Percentiles rank a stretch among this genome's conserved stretches.
Conservation (phyloP, 345 rosid genomes). For the Lumnitzera racemosa region DNA sequence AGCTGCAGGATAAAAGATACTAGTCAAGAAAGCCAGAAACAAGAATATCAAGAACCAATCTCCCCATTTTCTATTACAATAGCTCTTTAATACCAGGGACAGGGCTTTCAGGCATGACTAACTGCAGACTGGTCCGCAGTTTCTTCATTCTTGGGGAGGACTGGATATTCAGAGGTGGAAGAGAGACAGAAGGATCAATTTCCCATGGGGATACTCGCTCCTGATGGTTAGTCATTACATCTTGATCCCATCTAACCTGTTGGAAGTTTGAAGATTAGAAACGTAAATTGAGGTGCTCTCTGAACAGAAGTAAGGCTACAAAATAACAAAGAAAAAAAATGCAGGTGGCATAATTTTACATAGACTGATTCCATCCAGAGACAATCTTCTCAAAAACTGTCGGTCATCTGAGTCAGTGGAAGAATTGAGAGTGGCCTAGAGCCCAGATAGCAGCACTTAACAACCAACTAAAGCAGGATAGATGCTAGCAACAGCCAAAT, state of each 20-base stretch:
- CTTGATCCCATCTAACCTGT: slow-evolving; percentile 90
- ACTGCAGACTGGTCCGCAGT: slow-evolving; percentile 54
- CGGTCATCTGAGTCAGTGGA: too few species aligned
- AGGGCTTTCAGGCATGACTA: slow-evolving; percentile 42
- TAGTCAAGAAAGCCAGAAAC: background rate
- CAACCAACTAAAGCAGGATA: too few species aligned
- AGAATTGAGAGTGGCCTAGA: too few species aligned
- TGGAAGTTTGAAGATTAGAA: slow-evolving; percentile 3
- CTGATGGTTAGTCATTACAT: slow-evolving; percentile 41
- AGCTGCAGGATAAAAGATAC: slow-evolving; percentile 14
- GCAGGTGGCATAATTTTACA: too few species aligned
- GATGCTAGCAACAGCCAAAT: too few species aligned
- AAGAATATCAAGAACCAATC: background rate
- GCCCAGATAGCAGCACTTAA: too few species aligned
- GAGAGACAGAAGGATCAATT: slow-evolving; percentile 70
- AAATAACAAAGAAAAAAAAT: too few species aligned
- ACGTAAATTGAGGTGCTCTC: too few species aligned
- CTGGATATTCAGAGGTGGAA: slow-evolving; percentile 61
- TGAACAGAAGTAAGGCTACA: too few species aligned
- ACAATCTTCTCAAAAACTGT: too few species aligned
- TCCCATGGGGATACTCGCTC: slow-evolving; percentile 92
- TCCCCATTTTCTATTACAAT: background rate
- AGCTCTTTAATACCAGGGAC: slow-evolving; percentile 28
- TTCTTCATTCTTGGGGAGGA: slow-evolving; percentile 81
- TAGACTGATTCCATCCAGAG: too few species aligned